Base-by-base conservation (phyloP, 208 protist species). In the Endotrypanum monterogeii region DNA sequence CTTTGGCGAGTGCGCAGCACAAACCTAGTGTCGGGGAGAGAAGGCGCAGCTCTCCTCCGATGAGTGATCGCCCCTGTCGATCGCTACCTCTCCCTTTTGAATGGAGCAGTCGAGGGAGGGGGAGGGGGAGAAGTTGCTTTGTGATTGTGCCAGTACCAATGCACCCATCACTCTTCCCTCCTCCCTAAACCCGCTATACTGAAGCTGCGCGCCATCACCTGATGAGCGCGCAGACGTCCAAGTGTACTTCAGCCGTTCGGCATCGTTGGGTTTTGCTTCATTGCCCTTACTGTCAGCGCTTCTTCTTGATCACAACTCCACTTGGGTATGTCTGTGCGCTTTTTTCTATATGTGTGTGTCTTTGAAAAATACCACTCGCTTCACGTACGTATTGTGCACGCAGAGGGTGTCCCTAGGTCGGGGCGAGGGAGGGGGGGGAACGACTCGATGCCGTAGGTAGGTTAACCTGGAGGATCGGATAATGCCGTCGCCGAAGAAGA, bases 341-440 rank as follows among this genome's bases (percentile, higher is more conserved):
- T n/a, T n/a, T n/a, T n/a, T 91, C 14, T 84, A 84, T 66, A 73
- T 91, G n/a, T 83, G 81, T 30, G 80, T 89, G 12, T 75, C 72
- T 3, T 62, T 76, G 23, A 84, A 83, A n/a, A 84, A 82, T 54
- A 74, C 89, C 65, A 91, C 87, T 5, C 87, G 84, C 18, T 86
- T 71, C 28, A 75, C 89, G 46, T 56, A 56, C 6, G 67, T 87
- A 52, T 18, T 66, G 1, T 73, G 73, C 25, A 62, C 89, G 3
- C 78, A 80, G 71, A 61, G 71, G 18, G 57, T 86, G n/a, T 77
- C 76, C 18, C 71, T 85, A 52, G 73, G 81, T 37, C 66, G 61
- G 3, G 71, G 65, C 32, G 71, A 73, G 28, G 76, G 67, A 56
- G 55, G 44, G 52, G 58, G 39, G 25, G 51, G n/a, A n/a, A 68